These are phyloP conservation scores for Raddia distichophylla DNA, from an alignment of 176 grass and related monocot genomes.

Conservation along the genomic window DNA sequence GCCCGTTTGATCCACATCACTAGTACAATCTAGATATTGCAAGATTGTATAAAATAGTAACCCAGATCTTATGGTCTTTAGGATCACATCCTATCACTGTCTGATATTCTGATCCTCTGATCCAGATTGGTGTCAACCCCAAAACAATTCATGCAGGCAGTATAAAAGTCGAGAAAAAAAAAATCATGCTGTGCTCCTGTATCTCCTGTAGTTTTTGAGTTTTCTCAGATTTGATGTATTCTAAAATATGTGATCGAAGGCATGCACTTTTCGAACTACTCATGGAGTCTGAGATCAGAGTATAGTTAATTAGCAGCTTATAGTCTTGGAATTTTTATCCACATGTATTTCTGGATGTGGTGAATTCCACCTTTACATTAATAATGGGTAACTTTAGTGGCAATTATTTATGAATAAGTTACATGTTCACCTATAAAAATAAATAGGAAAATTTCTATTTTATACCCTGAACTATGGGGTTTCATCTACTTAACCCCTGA, in stretches of 20 bases:
- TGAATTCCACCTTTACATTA: slow-evolving; percentile 1
- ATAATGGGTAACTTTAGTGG: not conserved
- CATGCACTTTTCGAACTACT: not conserved
- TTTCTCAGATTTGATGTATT: not conserved
- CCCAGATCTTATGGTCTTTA: not conserved
- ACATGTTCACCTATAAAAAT: not conserved
- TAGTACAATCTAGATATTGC: not conserved
- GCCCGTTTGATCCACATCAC: not conserved
- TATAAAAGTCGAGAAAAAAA: not conserved
- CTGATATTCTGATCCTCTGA: not conserved
- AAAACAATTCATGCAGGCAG: not conserved
- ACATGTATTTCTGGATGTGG: not conserved
- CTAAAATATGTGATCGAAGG: not conserved
- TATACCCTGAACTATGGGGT: no score
- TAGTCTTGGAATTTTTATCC: not conserved
- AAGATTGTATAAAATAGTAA: not conserved
- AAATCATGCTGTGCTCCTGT: not conserved
- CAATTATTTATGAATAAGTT: not conserved
- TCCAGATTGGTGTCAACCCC: not conserved
- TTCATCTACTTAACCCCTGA: no score
- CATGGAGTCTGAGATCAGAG: not conserved
- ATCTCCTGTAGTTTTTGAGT: not conserved
- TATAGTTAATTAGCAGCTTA: no score
- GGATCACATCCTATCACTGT: not conserved
- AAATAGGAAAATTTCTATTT: not conserved